phyloP scores from a whole-genome alignment of 169 alveolate genomes.

The Eimeria falciformis region DNA sequence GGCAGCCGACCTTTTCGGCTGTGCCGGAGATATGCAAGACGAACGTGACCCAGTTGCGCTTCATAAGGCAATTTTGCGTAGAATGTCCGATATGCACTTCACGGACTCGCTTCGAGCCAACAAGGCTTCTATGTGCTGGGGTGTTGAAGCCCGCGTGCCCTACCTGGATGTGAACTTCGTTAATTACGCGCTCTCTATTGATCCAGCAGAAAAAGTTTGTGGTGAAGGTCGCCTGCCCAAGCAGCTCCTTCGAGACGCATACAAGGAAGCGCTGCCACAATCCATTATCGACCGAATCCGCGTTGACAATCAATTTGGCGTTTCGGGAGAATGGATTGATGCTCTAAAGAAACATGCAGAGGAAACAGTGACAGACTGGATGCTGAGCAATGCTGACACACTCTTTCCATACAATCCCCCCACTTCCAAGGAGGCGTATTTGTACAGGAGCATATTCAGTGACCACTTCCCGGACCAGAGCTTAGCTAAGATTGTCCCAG shows the following conservation, averaged over 20 bases:
- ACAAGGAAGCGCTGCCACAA: slow-evolving; percentile 87
- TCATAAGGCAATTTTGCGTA: slow-evolving; percentile 61
- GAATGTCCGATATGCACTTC: not conserved
- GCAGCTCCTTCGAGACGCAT: slow-evolving; percentile 88
- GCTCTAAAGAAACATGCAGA: slow-evolving; percentile 74
- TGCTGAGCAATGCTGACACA: not conserved
- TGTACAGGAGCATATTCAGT: slow-evolving; percentile 75
- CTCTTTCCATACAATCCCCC: slow-evolving; percentile 49
- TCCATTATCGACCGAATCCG: slow-evolving; percentile 87
- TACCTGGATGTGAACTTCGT: slow-evolving; percentile 87
- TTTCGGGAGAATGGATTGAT: slow-evolving; percentile 79
- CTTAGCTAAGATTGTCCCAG: slow-evolving; percentile 66
- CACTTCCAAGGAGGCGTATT: slow-evolving; percentile 68
- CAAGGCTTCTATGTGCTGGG: slow-evolving; percentile 91
- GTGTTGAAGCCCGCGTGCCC: slow-evolving; percentile 93
- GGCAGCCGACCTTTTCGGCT: slow-evolving; percentile 92
- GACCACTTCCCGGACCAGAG: slow-evolving; percentile 74
- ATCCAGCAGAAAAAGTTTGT: slow-evolving; percentile 83
- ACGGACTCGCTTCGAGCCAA: slow-evolving; percentile 84
- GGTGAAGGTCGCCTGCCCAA: slow-evolving; percentile 82
- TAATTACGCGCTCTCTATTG: slow-evolving; percentile 83
- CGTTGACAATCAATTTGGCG: slow-evolving; percentile 74
- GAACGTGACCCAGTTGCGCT: slow-evolving; percentile 88
- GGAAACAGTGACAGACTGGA: not conserved
- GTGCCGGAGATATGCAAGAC: slow-evolving; percentile 90